phyloP scores from a whole-genome alignment of 2,329 filamentous ascomycete species.

The Periconia macrospinosa region DNA sequence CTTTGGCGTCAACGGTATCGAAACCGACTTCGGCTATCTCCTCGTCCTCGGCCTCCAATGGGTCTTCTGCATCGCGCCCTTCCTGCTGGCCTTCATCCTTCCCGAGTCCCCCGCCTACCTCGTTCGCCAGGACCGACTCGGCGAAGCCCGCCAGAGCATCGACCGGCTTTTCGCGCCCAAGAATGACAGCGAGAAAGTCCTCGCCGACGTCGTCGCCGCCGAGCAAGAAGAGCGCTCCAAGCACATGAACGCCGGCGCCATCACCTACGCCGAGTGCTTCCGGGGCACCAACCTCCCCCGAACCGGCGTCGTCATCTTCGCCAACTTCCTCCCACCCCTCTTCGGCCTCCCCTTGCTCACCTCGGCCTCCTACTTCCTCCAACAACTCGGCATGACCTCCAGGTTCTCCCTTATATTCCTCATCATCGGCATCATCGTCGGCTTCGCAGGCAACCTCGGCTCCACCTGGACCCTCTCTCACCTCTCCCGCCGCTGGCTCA shows the following conservation, averaged over 20 bases:
- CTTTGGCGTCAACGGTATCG: slow-evolving; percentile 27
- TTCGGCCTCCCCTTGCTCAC: slow-evolving; percentile 51
- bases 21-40: slow-evolving; percentile 32
- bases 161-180: slow-evolving; percentile 49
- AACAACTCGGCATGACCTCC: slow-evolving; percentile 12
- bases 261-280: slow-evolving; percentile 26
- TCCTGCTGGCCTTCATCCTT: slow-evolving; percentile 45
- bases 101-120: slow-evolving; percentile 54
- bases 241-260: slow-evolving; percentile 43
- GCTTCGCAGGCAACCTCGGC: slow-evolving; percentile 7
- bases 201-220: slow-evolving; percentile 39
- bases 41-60: slow-evolving; percentile 46
- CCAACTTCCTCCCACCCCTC: slow-evolving; percentile 48
- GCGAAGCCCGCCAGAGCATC: slow-evolving; percentile 47
- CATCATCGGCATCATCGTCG: slow-evolving; percentile 12
- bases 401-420: slow-evolving; percentile 8
- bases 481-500: slow-evolving; percentile 9
- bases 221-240: slow-evolving; percentile 51
- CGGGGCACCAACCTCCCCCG: slow-evolving; percentile 10
- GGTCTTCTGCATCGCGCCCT: slow-evolving; percentile 40
- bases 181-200: slow-evolving; percentile 24
- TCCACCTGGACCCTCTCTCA: slow-evolving; percentile 11
- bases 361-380: slow-evolving; percentile 44
- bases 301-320: slow-evolving; percentile 36
- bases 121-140: slow-evolving; percentile 41